Base-by-base conservation (phyloP, 805 yeast genomes). In the Yarrowia sp. region DNA sequence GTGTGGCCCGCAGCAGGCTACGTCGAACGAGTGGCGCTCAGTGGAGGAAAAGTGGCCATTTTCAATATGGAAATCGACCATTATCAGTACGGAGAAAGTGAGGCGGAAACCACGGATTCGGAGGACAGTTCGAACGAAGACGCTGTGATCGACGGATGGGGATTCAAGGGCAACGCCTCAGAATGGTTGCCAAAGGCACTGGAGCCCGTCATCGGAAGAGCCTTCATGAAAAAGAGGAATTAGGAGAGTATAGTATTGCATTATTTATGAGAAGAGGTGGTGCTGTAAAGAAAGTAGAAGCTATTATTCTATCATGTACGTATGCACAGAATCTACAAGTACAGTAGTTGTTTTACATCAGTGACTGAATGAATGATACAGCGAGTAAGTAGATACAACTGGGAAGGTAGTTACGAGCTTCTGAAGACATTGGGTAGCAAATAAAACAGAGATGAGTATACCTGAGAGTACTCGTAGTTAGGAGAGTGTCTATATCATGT, bases 1-100 rank as follows among this genome's bases (percentile, higher is more conserved):
- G 92, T 90, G 2, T 92, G 96, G 88, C 98, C 98, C 4, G 97
- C 97, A 3, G 92, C 93, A 70, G 91, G 96, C 13, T 92, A 91
- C 75, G 93, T 92, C 30, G 96, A 92, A 70, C 80, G 92, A 70
- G 90, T 91, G 1, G 80, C 80, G 70, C 81, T 81, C 69, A 86
- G 86, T 68, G 96, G 96, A 6, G 97, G 96, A 0, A 86, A 86
- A 70, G 88, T 91, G 19, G 97, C 97, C 1, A 84, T 92, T 0
- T 92, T 92, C 78, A 91, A 92, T 74, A 88, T 88, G 0, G 67
- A 64, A 17, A 52, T 64, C 36, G 66, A 61, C 46, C 66, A 61
- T n/a, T 47, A 61, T 13, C 66, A 61, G 9, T 61, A 61, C 15
- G 66, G 66, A 19, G 55, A 46, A 19, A 61, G 66, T 24, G 66